Evolutionary conservation across 1,139 yeast genomes (phyloP).

Genomic region (Pichia sp.): DNA sequence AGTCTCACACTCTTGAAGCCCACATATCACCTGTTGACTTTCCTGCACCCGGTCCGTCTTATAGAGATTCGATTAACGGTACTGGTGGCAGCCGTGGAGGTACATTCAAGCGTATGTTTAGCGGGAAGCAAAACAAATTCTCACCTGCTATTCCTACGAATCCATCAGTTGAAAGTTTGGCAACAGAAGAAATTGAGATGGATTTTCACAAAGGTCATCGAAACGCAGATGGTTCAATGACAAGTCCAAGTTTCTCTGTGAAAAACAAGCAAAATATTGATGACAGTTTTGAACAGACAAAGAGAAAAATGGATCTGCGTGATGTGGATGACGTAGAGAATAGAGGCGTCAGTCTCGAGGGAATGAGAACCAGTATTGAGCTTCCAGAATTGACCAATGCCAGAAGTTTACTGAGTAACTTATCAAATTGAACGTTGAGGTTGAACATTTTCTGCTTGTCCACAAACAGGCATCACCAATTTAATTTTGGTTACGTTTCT

Average conservation of each 20-base stretch:
- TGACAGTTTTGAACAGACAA: slow-evolving; percentile 26
- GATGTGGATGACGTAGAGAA: slow-evolving; percentile 19
- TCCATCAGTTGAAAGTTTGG: slow-evolving; percentile 31
- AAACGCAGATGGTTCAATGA: slow-evolving; percentile 21
- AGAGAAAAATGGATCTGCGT: slow-evolving; percentile 17
- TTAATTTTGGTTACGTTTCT: too few relatives aligned
- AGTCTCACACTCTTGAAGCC: slow-evolving; percentile 55
- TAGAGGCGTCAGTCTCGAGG: slow-evolving; percentile 24
- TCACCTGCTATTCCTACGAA: slow-evolving; percentile 19
- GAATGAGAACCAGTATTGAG: slow-evolving; percentile 31
- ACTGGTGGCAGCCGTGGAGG: slow-evolving; percentile 29
- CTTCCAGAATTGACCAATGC: slow-evolving; percentile 33
- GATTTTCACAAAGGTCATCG: slow-evolving; percentile 34
- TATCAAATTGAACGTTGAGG: slow-evolving; percentile 17
- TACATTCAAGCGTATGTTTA: slow-evolving; percentile 25
- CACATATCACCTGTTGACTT: slow-evolving; percentile 47
- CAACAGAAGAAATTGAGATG: slow-evolving; percentile 50
- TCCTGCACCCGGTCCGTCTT: slow-evolving; percentile 28
- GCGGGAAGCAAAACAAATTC: slow-evolving; percentile 18
- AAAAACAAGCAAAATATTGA: slow-evolving; percentile 21
- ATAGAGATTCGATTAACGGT: slow-evolving; percentile 38
- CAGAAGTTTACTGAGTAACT: slow-evolving; percentile 29
- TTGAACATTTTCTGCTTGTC: not conserved
- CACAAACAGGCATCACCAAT: not conserved
- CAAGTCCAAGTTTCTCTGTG: slow-evolving; percentile 29